Base-by-base conservation (phyloP, 2,329 filamentous ascomycete species). In the Pseudopyrenochaeta lycopersici region DNA sequence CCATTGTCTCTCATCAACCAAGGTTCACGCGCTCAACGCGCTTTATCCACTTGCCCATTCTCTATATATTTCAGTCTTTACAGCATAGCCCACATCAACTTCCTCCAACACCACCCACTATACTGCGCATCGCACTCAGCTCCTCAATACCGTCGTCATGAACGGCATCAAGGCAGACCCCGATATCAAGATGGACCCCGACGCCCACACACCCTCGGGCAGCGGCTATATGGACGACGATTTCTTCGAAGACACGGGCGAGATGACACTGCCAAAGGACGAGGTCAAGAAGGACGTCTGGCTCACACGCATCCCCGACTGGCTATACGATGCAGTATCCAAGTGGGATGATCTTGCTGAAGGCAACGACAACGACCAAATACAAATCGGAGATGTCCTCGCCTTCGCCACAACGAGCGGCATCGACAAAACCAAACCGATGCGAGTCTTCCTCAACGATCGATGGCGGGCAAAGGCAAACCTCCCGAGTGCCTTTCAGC, bases 401-500 rank as follows among this genome's bases (percentile, higher is more conserved):
- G 66, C 60, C 14, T 66, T 75, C 44, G 54, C 61, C 32, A 67
- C 57, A 35, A 67, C 61, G n/a, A 57, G 64, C 18, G 60, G 63
- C n/a, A 66, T 72, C 45, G 62, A 63, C 48, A 66, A 68, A 44
- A 55, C 60, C 21, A 58, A 62, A 43, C 68, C 88, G 73, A 90
- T 96, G 71, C 84, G 84, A 63, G 72, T 88, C 78, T 84, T 92
- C 58, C 82, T 97, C 38, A 81, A 83, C 66, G 82, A 82, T 18
- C 82, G 87, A 46, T 81, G 89, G 45, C 80, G 85, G 7, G 82
- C 87, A 58, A 92, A 96, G 72, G 84, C 89, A 63, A 79, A 83
- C 4, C 82, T 97, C n/a, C 92, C 93, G 10, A 91, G 91, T 70
- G 92, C 96, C 70, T 99, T 97, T 77, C 85, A 91, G 62, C 80